Evolutionary conservation across 768 basidiomycete genomes (phyloP).

Genomic region (Chiua virens): DNA sequence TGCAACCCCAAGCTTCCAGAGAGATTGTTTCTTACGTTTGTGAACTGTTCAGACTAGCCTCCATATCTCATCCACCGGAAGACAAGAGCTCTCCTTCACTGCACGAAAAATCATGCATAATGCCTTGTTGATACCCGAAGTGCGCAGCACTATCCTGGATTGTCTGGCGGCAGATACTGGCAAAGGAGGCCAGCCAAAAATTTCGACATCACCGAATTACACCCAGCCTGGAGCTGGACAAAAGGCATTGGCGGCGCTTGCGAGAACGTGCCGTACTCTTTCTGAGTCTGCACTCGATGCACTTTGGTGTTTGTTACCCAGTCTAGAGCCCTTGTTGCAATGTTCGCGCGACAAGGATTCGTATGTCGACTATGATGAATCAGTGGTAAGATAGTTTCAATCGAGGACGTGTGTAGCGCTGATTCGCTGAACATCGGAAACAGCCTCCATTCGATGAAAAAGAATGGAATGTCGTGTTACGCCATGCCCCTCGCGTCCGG

Average conservation of each 20-base stretch:
- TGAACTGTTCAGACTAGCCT: no score
- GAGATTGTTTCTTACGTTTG: no score
- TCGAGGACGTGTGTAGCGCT: background rate
- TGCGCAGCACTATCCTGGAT: background rate
- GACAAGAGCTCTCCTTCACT: no score
- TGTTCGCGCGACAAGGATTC: no score
- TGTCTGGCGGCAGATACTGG: background rate
- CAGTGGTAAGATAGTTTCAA: background rate
- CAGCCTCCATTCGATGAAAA: slow-evolving; percentile 5
- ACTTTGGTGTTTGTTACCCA: slow-evolving; percentile 7
- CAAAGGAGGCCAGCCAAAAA: background rate
- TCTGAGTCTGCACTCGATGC: slow-evolving; percentile 13
- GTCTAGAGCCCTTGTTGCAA: background rate
- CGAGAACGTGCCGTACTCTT: slow-evolving; percentile 13
- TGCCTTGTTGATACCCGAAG: slow-evolving; percentile 3
- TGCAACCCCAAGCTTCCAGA: no score
- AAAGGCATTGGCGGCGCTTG: slow-evolving; percentile 8
- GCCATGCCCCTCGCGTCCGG: slow-evolving; percentile 7
- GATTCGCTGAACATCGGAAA: background rate
- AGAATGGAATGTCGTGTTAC: slow-evolving; percentile 1
- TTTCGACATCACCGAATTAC: background rate
- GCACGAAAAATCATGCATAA: background rate
- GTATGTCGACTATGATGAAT: background rate
- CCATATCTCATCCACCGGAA: no score
- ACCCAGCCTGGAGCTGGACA: no score